Base-by-base conservation (phyloP, 306 rosid species). In the Erythrophleum fordii region DNA sequence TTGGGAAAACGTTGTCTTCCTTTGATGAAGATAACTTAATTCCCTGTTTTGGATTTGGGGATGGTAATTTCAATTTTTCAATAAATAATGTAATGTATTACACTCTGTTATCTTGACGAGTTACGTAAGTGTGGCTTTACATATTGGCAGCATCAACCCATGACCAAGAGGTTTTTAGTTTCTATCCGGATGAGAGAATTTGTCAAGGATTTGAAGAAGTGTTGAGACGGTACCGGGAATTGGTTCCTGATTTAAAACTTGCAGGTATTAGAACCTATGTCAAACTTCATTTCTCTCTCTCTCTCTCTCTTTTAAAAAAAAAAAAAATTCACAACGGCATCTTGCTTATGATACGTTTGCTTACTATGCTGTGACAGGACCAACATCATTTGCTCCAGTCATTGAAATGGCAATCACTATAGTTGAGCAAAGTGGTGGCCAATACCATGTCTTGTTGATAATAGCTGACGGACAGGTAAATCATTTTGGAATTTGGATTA, bases 191-290 rank as follows among this genome's bases (percentile, higher is more conserved):
- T n/a, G 98, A 93, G 64, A 84, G 88, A 75, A 81, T 83, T 83
- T 96, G 99, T 76, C 86, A 85, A n/a, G 99, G 99, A 84, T 96
- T 93, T 88, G 98, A 93, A 88, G 99, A 93, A 88, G 99, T 93
- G 35, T 80, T 96, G 85, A 29, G 79, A 16, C 84, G 94, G 34
- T 96, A 96, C 51, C 84, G 92, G 79, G 97, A 93, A 80, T 77
- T 93, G 81, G 94, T 90, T 48, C 99, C 98, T 74, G 90, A 86
- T 77, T 82, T 96, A 75, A 90, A 81, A 81, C 99, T 93, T 64
- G 97, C 99, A 29, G 99, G 99, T 96, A 73, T 80, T 84, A 53
- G 58, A 53, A 53, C 83, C 80, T 72, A 20, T 46, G 8, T 23
- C 60, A 55, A 69, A 53, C 65, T 29, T 82, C n/a, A 41, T 62